Evolutionary conservation across 2,329 filamentous ascomycete genomes (phyloP), one percentile per base, ranked within the genome.

Genomic region (Aspergillus thermomutatus): DNA sequence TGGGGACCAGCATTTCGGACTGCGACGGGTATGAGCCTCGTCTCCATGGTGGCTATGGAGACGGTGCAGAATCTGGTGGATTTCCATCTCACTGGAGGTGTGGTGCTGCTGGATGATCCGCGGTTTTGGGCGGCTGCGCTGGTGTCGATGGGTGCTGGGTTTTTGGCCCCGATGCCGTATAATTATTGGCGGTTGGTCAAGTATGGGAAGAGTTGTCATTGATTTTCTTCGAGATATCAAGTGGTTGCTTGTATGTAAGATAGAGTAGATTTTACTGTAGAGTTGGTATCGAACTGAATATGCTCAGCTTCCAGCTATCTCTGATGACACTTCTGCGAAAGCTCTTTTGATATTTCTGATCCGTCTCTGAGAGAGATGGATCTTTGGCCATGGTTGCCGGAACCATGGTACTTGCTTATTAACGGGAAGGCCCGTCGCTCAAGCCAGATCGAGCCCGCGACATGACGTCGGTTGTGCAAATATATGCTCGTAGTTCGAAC

Each of bases 11-110:
- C 83, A 0, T 75, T 72, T 2, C 79, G 73, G 47, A 84, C 82
- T 0, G 83, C 83, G 0, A 77, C 79, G 23, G 83, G 83, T 0
- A 85, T 85, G 83, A 84, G 82, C 56, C 68, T 83, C 49, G 79
- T 84, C 9, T 84, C 82, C 0, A 85, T 85, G 83, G 9, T 83
- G 1, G 80, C 82, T 0, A 85, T 85, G 82, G 82, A 85, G 64
- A 59, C 74, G 3, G 81, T 79, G 0, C 78, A 84, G 61, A 85
- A 85, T 59, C 58, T 72, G 0, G 82, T 85, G 3, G 83, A 85
- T 58, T 84, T 80, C 56, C 77, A 81, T 55, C 69, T 85, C 0
- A 85, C 82, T 0, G 80, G 82, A 0, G 83, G 82, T 0, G 64
- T 75, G 1, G 77, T 84, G 1, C 69, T 73, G 0, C 65, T 84